A percentile compares a stretch with the other conserved stretches of the same genome.
These are phyloP conservation scores for Clonostachys solani DNA, from an alignment of 2,329 filamentous ascomycete genomes.

Conservation along the genomic window DNA sequence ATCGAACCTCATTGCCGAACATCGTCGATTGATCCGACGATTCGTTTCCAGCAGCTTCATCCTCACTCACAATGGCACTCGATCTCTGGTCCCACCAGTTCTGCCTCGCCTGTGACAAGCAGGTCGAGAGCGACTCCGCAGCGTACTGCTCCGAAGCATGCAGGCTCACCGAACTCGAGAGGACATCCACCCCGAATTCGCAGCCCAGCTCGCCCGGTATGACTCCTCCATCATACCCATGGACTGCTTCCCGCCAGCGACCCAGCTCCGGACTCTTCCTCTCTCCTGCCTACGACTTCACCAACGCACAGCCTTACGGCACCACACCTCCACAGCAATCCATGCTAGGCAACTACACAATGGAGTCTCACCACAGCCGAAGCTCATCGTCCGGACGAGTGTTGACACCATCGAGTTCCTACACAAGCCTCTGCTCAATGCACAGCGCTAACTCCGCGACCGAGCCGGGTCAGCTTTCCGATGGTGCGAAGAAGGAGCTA, in stretches of 20 bases:
- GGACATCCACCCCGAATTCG: slow-evolving; percentile 54
- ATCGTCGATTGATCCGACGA: no score
- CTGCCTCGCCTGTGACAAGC: slow-evolving; percentile 88
- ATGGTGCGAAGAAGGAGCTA: slow-evolving; percentile 74
- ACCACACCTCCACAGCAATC: slow-evolving; percentile 37
- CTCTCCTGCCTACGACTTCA: slow-evolving; percentile 72
- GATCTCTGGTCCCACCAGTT: slow-evolving; percentile 82
- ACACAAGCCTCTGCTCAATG: slow-evolving; percentile 79
- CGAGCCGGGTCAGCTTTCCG: slow-evolving; percentile 59
- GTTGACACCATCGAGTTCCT: slow-evolving; percentile 71
- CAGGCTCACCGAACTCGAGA: slow-evolving; percentile 82
- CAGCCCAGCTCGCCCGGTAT: slow-evolving; percentile 54
- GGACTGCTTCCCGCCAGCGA: slow-evolving; percentile 12
- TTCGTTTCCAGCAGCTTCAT: slow-evolving; percentile 9
- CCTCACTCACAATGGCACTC: slow-evolving; percentile 41
- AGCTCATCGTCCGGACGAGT: slow-evolving; percentile 21
- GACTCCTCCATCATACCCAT: slow-evolving; percentile 44
- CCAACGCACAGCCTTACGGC: slow-evolving; percentile 54
- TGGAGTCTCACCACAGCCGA: slow-evolving; percentile 8
- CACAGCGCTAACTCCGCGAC: slow-evolving; percentile 55
- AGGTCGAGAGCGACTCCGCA: slow-evolving; percentile 67
- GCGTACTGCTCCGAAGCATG: slow-evolving; percentile 93
- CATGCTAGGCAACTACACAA: slow-evolving; percentile 13
- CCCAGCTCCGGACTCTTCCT: slow-evolving; percentile 55
- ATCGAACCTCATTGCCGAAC: no score